Conservation (phyloP, 352 stramenopile genomes). For the Globisporangium megalacanthum region DNA sequence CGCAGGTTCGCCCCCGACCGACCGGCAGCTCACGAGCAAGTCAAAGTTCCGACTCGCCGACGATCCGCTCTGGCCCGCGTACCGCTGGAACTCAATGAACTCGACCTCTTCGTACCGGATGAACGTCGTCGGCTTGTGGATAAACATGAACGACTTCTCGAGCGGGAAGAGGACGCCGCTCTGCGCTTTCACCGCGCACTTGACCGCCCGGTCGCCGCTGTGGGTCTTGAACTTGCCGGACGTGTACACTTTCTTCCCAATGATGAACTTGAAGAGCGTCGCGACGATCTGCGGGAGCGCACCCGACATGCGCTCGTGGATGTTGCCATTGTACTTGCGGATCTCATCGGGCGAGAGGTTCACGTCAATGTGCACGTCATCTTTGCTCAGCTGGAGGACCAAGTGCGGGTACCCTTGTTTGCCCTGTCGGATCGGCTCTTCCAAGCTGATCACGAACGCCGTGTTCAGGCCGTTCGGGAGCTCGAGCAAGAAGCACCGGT, state of each 20-base stretch:
- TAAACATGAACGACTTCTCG: constrained; percentile 99
- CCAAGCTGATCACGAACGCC: constrained; percentile 98
- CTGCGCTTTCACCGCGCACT: constrained; percentile 92
- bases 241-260: constrained; percentile 97
- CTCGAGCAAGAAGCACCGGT: constrained; percentile 96
- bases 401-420: constrained; percentile 98
- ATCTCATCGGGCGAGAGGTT: constrained; percentile 97
- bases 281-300: constrained; percentile 97
- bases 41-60: constrained; percentile 95
- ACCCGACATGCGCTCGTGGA: constrained; percentile 95
- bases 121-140: constrained; percentile 98
- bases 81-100: constrained; percentile 97
- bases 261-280: constrained; percentile 97
- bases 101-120: constrained; percentile 99
- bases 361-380: constrained; percentile 86
- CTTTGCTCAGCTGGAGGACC: constrained; percentile 93
- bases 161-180: constrained; percentile 97
- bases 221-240: constrained; percentile 89
- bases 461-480: constrained; percentile 96
- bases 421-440: constrained; percentile 98
- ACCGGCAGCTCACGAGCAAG: constrained; percentile 90
- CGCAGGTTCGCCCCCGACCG: constrained; percentile 69
- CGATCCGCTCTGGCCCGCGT: constrained; percentile 85
- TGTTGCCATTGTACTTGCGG: constrained; percentile 96
- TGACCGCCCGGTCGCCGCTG: constrained; percentile 83